These are phyloP conservation scores for Moniliophthora roreri DNA, from an alignment of 1,284 basidiomycete genomes.

Conservation along the genomic window DNA sequence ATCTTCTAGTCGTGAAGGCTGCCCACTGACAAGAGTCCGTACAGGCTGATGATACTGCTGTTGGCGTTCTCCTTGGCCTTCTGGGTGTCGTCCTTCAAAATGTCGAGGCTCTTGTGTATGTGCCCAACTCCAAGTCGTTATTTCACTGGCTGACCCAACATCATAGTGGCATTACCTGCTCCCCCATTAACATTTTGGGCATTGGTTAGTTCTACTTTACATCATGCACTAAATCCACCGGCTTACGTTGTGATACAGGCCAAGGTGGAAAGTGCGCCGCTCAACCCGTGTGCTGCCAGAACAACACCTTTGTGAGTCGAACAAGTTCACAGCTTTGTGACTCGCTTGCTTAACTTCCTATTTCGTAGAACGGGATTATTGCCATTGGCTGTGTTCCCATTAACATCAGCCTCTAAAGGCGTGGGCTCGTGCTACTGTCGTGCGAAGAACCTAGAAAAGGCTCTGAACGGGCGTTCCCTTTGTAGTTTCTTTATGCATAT, in stretches of 20 bases:
- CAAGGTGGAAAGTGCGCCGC: constrained; percentile 26
- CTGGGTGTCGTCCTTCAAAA: constrained; percentile 27
- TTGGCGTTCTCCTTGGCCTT: constrained; percentile 24
- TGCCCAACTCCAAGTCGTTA: background rate
- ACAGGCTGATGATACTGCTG: constrained; percentile 24
- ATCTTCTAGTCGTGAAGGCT: background rate
- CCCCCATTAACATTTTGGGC: constrained; percentile 30
- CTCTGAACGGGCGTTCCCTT: no score
- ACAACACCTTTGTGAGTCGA: constrained; percentile 29
- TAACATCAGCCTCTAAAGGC: constrained; percentile 31
- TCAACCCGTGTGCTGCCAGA: constrained; percentile 39
- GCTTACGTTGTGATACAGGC: background rate
- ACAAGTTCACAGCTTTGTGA: no score
- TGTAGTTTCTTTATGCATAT: no score
- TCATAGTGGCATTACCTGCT: constrained; percentile 28
- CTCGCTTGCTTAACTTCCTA: no score
- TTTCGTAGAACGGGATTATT: constrained; percentile 28
- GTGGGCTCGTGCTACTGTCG: constrained; percentile 1
- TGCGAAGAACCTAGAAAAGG: background rate
- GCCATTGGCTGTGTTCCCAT: constrained; percentile 39
- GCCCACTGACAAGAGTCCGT: background rate
- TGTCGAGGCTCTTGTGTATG: constrained; percentile 25
- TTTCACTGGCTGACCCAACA: background rate
- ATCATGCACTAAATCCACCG: background rate
- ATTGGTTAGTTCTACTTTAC: constrained; percentile 17